phyloP scores from a whole-genome alignment of 2,329 filamentous ascomycete species.

The Botrytis fabae region DNA sequence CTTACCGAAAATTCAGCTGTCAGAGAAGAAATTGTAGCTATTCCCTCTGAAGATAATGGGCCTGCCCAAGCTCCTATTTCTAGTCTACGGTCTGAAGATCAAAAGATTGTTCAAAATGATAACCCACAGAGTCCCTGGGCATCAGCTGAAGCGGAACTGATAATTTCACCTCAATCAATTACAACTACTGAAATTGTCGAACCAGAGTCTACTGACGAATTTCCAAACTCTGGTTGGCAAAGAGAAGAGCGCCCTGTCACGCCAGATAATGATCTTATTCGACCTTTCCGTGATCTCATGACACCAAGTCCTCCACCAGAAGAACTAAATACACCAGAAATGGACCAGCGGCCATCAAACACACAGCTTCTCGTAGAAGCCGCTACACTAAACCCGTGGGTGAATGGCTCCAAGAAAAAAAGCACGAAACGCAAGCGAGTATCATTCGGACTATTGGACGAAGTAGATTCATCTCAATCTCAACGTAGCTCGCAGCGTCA shows the following conservation, averaged over 20 bases:
- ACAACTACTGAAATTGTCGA: background rate
- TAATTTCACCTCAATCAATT: background rate
- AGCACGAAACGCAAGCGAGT: slow-evolving; percentile 35
- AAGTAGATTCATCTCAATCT: background rate
- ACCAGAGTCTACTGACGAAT: background rate
- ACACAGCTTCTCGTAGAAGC: slow-evolving; percentile 35
- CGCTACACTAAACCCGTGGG: slow-evolving; percentile 37
- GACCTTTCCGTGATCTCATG: slow-evolving; percentile 32
- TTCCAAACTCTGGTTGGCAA: slow-evolving; percentile 27
- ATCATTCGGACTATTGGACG: slow-evolving; percentile 34
- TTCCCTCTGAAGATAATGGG: background rate
- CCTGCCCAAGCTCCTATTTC: too few species aligned
- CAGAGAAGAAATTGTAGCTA: background rate
- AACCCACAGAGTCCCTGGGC: slow-evolving; percentile 26
- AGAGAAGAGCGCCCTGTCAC: slow-evolving; percentile 27
- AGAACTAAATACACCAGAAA: background rate
- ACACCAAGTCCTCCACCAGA: slow-evolving; percentile 29
- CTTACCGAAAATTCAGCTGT: background rate
- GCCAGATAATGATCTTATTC: slow-evolving; percentile 26
- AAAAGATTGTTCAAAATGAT: background rate
- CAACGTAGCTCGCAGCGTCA: slow-evolving; percentile 14
- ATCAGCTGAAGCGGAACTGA: background rate
- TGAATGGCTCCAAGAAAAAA: slow-evolving; percentile 25
- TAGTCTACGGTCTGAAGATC: background rate
- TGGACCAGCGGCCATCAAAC: slow-evolving; percentile 16